Percentiles rank a stretch among this genome's conserved stretches.
Conservation (phyloP, 164 flowering plant genomes). For the grape (Vitis vinifera) region ASM3070453v1 NC_081823.1:7313001-7313500, state of each 20-base stretch:
- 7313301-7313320: not conserved
- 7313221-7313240: too few relatives aligned
- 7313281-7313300: too few relatives aligned
- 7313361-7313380: constrained; percentile 32
- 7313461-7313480: constrained; percentile 10
- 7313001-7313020: constrained; percentile 53
- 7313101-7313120: too few relatives aligned
- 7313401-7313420: constrained; percentile 30
- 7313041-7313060: constrained; percentile 39
- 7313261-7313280: too few relatives aligned
- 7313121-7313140: too few relatives aligned
- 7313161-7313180: not conserved
- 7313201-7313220: too few relatives aligned
- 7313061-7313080: not conserved
- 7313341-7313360: constrained; percentile 30
- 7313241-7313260: too few relatives aligned
- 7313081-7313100: too few relatives aligned
- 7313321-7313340: constrained; percentile 58
- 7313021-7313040: constrained; percentile 35
- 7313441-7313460: constrained; percentile 14
- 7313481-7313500: constrained; percentile 5
- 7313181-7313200: not conserved
- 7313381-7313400: constrained; percentile 40
- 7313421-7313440: constrained; percentile 24
- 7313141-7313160: too few relatives aligned